Conservation (phyloP, 2,329 filamentous ascomycete genomes). For the Diplodia intermedia region DNA sequence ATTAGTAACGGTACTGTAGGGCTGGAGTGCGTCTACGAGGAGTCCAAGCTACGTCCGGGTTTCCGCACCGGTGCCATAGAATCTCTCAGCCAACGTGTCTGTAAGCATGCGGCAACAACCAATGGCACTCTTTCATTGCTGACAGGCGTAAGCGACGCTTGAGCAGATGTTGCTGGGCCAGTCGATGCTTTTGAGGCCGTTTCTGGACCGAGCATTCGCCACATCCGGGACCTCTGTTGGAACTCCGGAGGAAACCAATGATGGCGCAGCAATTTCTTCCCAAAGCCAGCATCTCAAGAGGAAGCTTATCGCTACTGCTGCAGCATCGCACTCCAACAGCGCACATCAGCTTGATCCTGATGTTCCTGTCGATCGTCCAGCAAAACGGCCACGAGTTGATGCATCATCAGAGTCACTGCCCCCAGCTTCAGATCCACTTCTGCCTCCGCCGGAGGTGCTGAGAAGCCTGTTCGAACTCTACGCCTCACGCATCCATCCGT, state of each 20-base stretch:
- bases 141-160: conserved; percentile 33
- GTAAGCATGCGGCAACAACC: background rate
- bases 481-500: conserved; percentile 44
- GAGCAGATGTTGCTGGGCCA: conserved; percentile 37
- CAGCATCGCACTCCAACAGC: background rate
- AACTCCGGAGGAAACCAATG: conserved; percentile 4
- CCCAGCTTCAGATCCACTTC: conserved; percentile 31
- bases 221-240: conserved; percentile 19
- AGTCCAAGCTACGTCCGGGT: conserved; percentile 42
- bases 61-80: conserved; percentile 46
- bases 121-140: too few relatives aligned
- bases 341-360: background rate
- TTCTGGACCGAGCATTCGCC: conserved; percentile 35
- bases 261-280: conserved; percentile 36
- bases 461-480: conserved; percentile 42
- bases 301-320: conserved; percentile 6
- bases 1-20: conserved; percentile 39
- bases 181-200: conserved; percentile 36
- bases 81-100: conserved; percentile 41
- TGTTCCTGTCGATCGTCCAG: background rate
- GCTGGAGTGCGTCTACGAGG: conserved; percentile 45
- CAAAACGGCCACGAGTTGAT: background rate
- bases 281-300: conserved; percentile 36
- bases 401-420: background rate
- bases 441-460: conserved; percentile 39